Percentiles rank a stretch among this genome's conserved stretches.
phyloP scores from a whole-genome alignment of 352 stramenopile genomes.

The Phytophthora sp. region DNA sequence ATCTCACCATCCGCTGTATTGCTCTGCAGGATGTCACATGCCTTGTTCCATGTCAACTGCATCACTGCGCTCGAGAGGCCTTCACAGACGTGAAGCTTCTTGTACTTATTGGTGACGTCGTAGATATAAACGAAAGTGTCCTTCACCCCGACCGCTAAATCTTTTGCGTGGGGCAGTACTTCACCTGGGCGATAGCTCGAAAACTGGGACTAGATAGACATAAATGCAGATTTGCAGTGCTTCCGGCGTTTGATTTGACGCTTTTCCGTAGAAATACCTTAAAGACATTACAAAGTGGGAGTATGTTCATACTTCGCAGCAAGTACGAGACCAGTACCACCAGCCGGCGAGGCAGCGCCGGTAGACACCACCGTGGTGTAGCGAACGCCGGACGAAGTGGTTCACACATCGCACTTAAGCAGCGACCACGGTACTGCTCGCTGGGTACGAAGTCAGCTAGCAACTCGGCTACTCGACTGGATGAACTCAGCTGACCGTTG shows the following conservation, averaged over 20 bases:
- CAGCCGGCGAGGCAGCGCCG: too few species aligned
- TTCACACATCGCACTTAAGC: too few species aligned
- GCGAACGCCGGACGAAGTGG: too few species aligned
- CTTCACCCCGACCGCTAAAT: slow-evolving; percentile 56
- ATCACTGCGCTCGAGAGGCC: slow-evolving; percentile 83
- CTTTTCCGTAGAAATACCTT: slow-evolving; percentile 49
- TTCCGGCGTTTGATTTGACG: slow-evolving; percentile 36
- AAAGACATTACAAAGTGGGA: slow-evolving; percentile 46
- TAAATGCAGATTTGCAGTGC: slow-evolving; percentile 23
- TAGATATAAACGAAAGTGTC: slow-evolving; percentile 76
- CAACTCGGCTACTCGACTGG: too few species aligned
- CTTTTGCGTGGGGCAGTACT: slow-evolving; percentile 57
- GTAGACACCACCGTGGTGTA: too few species aligned
- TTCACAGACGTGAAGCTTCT: slow-evolving; percentile 67
- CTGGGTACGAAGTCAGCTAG: too few species aligned
- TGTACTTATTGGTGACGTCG: slow-evolving; percentile 54
- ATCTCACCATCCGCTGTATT: slow-evolving; percentile 79
- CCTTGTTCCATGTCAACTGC: slow-evolving; percentile 89
- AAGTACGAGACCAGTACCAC: too few species aligned
- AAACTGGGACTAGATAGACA: slow-evolving; percentile 9
- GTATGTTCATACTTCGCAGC: too few species aligned
- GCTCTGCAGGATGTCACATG: slow-evolving; percentile 80
- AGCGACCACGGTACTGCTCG: too few species aligned
- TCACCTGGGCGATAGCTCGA: slow-evolving; percentile 56
- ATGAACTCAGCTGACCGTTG: too few species aligned